Evolutionary conservation across 495 filamentous ascomycete species (phyloP).

Genomic region (Cladorrhinum samala): DNA sequence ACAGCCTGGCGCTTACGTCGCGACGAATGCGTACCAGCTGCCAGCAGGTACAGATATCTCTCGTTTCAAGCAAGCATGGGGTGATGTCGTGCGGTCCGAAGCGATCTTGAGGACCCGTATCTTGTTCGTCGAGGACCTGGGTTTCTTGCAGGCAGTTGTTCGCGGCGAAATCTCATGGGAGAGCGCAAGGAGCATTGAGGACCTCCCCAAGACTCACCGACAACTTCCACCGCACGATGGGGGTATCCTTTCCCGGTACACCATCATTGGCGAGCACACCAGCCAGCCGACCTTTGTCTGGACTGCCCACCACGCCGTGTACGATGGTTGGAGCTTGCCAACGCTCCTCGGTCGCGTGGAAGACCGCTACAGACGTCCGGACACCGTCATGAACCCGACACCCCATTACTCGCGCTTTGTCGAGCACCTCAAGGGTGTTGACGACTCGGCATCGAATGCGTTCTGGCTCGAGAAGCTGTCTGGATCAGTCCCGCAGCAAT

Average conservation of each 20-base stretch:
- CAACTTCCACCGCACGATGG: conserved; percentile 18
- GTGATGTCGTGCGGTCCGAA: conserved; percentile 40
- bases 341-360: conserved; percentile 22
- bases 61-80: conserved; percentile 51
- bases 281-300: conserved; percentile 41
- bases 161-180: conserved; percentile 9
- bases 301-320: conserved; percentile 54
- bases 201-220: conserved; percentile 1
- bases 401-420: conserved; percentile 27
- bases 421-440: conserved; percentile 13
- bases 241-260: conserved; percentile 10
- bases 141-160: conserved; percentile 22
- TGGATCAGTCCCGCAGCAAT: conserved; percentile 15
- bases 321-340: conserved; percentile 56
- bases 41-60: conserved; percentile 36
- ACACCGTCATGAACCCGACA: conserved; percentile 11
- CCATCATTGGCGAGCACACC: conserved; percentile 6
- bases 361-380: conserved; percentile 8
- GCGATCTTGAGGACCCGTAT: conserved; percentile 45
- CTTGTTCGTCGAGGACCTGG: conserved; percentile 11
- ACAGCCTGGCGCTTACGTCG: conserved; percentile 48
- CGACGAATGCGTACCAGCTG: conserved; percentile 43
- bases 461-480: conserved; percentile 23
- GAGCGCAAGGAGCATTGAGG: conserved; percentile 1
- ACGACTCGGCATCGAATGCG: conserved; percentile 7